These are phyloP conservation scores for Hibiscus mutabilis DNA, from an alignment of 345 rosid species.

Conservation along the genomic window DNA sequence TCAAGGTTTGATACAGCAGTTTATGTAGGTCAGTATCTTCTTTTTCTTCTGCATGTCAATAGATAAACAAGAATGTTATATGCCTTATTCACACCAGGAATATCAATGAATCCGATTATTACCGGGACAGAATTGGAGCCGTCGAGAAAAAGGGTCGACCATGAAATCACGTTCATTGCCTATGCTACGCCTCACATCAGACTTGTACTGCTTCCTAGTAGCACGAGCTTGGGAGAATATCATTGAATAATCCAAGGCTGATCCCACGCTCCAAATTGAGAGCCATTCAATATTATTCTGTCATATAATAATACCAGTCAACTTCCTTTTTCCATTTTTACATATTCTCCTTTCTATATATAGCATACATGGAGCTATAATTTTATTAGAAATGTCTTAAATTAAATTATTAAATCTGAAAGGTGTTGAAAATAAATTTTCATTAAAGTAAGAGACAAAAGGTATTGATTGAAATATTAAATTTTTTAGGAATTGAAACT, in stretches of 20 bases:
- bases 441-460: too few species aligned
- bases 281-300: conserved; percentile 15
- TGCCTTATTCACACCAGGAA: not conserved
- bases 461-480: too few species aligned
- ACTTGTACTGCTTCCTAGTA: conserved; percentile 55
- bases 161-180: conserved; percentile 48
- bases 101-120: not conserved
- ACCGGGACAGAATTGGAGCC: conserved; percentile 47
- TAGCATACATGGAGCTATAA: too few species aligned
- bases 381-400: too few species aligned
- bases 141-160: conserved; percentile 19
- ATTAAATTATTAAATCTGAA: too few species aligned
- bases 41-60: conserved; percentile 61
- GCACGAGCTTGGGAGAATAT: conserved; percentile 66
- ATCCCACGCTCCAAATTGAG: conserved; percentile 85
- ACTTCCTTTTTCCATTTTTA: too few species aligned
- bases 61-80: conserved; percentile 5
- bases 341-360: too few species aligned
- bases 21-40: conserved; percentile 72
- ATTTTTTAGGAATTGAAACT: too few species aligned
- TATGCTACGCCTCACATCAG: conserved; percentile 35
- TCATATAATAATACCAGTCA: too few species aligned
- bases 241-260: conserved; percentile 54
- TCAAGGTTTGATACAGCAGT: conserved; percentile 70
- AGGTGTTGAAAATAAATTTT: too few species aligned